Evolutionary conservation across 1,284 basidiomycete genomes (phyloP).

Genomic region (Cryptococcus jaspeensis): DNA sequence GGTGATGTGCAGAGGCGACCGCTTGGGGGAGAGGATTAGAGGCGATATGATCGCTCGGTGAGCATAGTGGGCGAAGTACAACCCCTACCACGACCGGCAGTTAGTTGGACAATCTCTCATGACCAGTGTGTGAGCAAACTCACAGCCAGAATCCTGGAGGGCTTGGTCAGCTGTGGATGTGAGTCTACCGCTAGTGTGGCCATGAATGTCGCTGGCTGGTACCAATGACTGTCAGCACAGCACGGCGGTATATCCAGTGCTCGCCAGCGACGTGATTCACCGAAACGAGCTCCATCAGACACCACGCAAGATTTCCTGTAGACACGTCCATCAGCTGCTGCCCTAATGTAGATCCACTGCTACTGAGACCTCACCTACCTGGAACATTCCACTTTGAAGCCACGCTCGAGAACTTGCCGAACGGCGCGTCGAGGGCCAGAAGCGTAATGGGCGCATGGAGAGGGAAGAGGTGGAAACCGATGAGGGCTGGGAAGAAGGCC

Average conservation of each 20-base stretch:
- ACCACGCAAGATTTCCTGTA: constrained; percentile 63
- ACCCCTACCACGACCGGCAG: constrained; percentile 21
- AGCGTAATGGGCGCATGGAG: constrained; percentile 49
- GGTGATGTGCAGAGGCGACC: constrained; percentile 70
- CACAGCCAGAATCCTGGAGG: constrained; percentile 60
- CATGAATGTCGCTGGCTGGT: constrained; percentile 54
- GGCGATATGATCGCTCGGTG: constrained; percentile 82
- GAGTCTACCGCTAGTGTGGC: constrained; percentile 23
- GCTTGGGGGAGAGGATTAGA: constrained; percentile 68
- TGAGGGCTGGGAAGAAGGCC: constrained; percentile 32
- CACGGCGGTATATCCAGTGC: too few relatives aligned
- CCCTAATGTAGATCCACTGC: too few relatives aligned
- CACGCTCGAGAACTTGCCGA: constrained; percentile 67
- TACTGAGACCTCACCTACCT: constrained; percentile 49
- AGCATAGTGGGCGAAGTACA: constrained; percentile 75
- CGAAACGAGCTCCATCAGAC: constrained; percentile 79
- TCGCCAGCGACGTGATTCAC: constrained; percentile 53
- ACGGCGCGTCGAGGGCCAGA: constrained; percentile 62
- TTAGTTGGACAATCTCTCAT: not conserved
- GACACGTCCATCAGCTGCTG: not conserved
- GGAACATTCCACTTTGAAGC: constrained; percentile 58
- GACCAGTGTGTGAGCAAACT: not conserved
- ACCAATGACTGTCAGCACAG: constrained; percentile 1
- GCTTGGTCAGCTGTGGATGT: constrained; percentile 47
- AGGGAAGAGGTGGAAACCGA: constrained; percentile 50